A percentile compares a stretch with the other conserved stretches of the same genome.
Evolutionary conservation across 352 stramenopile genomes (phyloP).

Genomic region (Globisporangium acanthophoron): DNA sequence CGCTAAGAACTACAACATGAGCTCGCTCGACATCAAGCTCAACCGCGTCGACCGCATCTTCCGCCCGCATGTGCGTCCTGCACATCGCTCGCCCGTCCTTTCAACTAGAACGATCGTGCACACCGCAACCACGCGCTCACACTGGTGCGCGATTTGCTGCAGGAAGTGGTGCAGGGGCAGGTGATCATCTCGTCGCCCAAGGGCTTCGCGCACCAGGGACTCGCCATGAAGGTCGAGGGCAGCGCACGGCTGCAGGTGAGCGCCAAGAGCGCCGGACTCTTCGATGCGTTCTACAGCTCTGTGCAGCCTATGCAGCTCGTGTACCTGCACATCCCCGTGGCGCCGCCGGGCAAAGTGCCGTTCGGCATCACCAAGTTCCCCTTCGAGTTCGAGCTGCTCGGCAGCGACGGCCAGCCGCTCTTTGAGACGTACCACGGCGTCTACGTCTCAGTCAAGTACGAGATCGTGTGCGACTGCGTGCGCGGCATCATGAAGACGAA

Average conservation of each 20-base stretch:
- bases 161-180: constrained; percentile 83
- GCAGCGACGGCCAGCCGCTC: constrained; percentile 58
- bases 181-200: constrained; percentile 84
- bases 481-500: constrained; percentile 87
- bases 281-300: constrained; percentile 82
- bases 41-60: constrained; percentile 85
- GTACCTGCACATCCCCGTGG: constrained; percentile 78
- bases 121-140: background rate
- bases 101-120: background rate
- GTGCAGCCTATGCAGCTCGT: constrained; percentile 75
- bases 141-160: background rate
- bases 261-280: constrained; percentile 70
- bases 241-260: constrained; percentile 77
- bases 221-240: constrained; percentile 83
- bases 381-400: constrained; percentile 84
- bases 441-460: constrained; percentile 90
- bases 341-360: constrained; percentile 59
- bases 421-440: constrained; percentile 92
- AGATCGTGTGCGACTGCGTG: constrained; percentile 79
- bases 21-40: constrained; percentile 81
- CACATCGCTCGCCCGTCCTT: background rate
- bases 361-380: constrained; percentile 84
- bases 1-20: constrained; percentile 20
- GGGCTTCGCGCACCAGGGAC: constrained; percentile 73
- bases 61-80: constrained; percentile 54